These are phyloP conservation scores for Geum urbanum DNA, from an alignment of 306 rosid genomes.

Conservation along the genomic window DNA sequence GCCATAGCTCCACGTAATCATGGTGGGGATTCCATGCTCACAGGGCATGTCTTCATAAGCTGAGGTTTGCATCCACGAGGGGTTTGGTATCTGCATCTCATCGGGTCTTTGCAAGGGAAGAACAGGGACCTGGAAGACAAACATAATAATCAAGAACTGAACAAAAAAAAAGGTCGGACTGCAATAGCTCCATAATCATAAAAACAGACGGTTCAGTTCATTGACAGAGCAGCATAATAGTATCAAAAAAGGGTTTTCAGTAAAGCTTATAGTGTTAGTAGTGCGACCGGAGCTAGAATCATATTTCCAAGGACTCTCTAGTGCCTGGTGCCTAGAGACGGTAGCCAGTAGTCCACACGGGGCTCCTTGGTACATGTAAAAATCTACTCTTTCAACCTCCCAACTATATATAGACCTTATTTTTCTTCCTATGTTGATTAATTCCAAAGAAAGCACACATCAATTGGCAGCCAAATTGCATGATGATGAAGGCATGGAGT, in stretches of 20 bases:
- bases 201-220: not conserved
- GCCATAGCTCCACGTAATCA: conserved; percentile 89
- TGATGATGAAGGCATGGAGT: not conserved
- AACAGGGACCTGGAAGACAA: conserved; percentile 61
- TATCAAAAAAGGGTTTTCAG: not conserved
- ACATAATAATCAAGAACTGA: conserved; percentile 8
- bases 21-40: conserved; percentile 87
- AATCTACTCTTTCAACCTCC: not conserved
- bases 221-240: too few relatives aligned
- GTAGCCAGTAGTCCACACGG: not conserved
- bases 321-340: not conserved
- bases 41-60: conserved; percentile 59
- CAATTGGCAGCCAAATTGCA: not conserved
- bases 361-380: not conserved
- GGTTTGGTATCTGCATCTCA: conserved; percentile 62
- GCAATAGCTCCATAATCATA: not conserved
- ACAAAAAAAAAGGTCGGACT: conserved; percentile 7
- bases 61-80: conserved; percentile 66
- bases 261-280: not conserved
- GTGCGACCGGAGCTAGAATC: not conserved
- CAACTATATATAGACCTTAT: not conserved
- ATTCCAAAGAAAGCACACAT: not conserved
- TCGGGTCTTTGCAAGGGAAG: conserved; percentile 86
- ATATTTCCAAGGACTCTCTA: not conserved
- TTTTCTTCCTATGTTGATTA: not conserved